A percentile compares a stretch with the other conserved stretches of the same genome.
Evolutionary conservation across 768 basidiomycete species (phyloP).

Genomic region (Jaapia argillacea): DNA sequence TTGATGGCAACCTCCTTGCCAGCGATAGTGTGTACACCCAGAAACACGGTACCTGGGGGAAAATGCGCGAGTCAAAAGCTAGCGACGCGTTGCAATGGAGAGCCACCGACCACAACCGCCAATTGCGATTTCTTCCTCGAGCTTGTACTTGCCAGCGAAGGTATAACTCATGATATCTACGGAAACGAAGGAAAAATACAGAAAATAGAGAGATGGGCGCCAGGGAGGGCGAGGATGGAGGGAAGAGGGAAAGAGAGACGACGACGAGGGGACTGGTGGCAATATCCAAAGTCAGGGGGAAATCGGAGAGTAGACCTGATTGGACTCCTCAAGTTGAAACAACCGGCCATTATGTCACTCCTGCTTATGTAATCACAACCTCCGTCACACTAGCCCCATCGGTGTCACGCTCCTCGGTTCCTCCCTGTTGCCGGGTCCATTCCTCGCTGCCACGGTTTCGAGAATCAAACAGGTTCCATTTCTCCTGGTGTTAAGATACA

Average conservation of each 20-base stretch:
- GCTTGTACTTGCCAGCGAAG: constrained; percentile 69
- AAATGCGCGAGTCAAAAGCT: background rate
- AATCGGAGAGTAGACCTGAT: no score
- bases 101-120: constrained; percentile 60
- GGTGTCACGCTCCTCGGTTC: no score
- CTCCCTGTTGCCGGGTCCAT: no score
- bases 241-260: background rate
- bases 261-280: background rate
- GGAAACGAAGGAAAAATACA: background rate
- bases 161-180: constrained; percentile 18
- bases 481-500: no score
- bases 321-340: no score
- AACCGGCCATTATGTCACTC: no score
- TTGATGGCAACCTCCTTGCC: constrained; percentile 84
- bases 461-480: no score
- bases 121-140: constrained; percentile 73
- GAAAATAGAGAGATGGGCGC: no score
- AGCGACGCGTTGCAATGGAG: background rate
- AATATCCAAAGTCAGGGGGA: no score
- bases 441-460: no score
- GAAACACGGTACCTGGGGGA: constrained; percentile 56
- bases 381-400: no score
- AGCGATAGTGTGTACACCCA: constrained; percentile 71
- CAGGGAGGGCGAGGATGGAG: background rate
- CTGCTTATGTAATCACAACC: no score